Percentiles rank a stretch among this genome's conserved stretches.
Conservation (phyloP, 2,329 filamentous ascomycete species). For the Colletotrichum higginsianum region DNA sequence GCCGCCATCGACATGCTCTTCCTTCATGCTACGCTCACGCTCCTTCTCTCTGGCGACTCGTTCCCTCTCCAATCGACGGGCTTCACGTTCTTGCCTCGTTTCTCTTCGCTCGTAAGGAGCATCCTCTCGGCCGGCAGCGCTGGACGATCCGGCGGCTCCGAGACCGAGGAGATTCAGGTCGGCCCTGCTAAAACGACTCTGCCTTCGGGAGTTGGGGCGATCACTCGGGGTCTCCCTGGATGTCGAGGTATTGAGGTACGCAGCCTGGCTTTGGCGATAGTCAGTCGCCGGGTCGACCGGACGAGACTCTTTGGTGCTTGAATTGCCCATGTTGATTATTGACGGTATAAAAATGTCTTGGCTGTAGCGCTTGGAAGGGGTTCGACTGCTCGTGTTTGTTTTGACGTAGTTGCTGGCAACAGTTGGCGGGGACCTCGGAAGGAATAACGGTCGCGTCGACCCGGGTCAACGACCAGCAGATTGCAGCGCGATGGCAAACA, state of each 20-base stretch:
- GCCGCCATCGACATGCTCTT: slow-evolving; percentile 95
- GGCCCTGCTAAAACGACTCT: slow-evolving; percentile 54
- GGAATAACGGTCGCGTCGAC: background rate
- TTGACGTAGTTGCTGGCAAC: background rate
- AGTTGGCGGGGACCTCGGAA: background rate
- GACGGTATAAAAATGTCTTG: background rate
- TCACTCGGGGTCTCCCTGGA: slow-evolving; percentile 25
- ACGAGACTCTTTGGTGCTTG: slow-evolving; percentile 58
- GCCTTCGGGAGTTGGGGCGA: slow-evolving; percentile 36
- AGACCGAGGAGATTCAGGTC: slow-evolving; percentile 65
- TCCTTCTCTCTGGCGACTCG: slow-evolving; percentile 83
- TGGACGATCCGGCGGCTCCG: slow-evolving; percentile 53
- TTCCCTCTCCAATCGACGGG: slow-evolving; percentile 87
- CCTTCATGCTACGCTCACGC: slow-evolving; percentile 88
- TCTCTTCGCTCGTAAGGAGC: slow-evolving; percentile 78
- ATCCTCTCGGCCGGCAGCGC: slow-evolving; percentile 56
- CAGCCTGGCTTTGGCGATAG: slow-evolving; percentile 37
- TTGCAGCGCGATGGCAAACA: background rate
- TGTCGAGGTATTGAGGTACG: slow-evolving; percentile 27
- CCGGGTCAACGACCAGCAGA: background rate
- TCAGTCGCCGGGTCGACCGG: slow-evolving; percentile 39
- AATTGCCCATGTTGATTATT: slow-evolving; percentile 55
- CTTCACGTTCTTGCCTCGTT: slow-evolving; percentile 92
- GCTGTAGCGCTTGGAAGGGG: background rate
- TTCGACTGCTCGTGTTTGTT: background rate